phyloP scores from a whole-genome alignment of 306 rosid species.

The Alnus glutinosa region DNA sequence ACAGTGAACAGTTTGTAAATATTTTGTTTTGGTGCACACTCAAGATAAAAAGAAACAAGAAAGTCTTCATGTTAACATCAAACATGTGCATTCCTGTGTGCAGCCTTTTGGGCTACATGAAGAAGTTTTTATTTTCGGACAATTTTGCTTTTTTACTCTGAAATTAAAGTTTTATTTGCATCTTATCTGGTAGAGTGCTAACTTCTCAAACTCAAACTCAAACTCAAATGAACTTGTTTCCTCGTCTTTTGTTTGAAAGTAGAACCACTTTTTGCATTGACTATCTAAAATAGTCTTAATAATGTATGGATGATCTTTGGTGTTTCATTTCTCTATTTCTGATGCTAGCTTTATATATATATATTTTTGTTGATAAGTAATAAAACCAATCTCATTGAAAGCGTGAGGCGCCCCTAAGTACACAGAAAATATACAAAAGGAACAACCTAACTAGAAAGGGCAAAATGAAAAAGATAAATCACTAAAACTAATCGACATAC shows the following conservation, averaged over 20 bases:
- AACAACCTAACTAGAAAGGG: no score
- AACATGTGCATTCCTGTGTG: not conserved
- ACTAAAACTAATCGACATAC: no score
- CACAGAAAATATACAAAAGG: no score
- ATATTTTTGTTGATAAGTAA: no score
- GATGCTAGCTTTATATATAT: not conserved
- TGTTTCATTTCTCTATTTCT: not conserved
- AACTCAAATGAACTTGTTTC: not conserved
- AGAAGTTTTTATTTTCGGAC: not conserved
- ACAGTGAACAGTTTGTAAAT: not conserved
- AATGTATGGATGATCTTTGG: not conserved
- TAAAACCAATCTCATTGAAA: no score
- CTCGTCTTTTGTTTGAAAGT: not conserved
- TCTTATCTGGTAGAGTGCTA: not conserved
- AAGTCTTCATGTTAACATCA: not conserved
- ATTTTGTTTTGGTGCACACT: not conserved
- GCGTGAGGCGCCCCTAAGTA: no score
- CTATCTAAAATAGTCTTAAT: not conserved
- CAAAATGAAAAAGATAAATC: no score
- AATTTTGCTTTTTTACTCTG: not conserved
- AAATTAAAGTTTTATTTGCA: not conserved
- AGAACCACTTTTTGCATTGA: not conserved
- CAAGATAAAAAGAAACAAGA: conserved; percentile 1
- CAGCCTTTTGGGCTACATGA: not conserved
- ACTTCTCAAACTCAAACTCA: conserved; percentile 2